A percentile compares a stretch with the other conserved stretches of the same genome.
Evolutionary conservation across 2,329 filamentous ascomycete genomes (phyloP).

Genomic region (Tolypocladium paradoxum): DNA sequence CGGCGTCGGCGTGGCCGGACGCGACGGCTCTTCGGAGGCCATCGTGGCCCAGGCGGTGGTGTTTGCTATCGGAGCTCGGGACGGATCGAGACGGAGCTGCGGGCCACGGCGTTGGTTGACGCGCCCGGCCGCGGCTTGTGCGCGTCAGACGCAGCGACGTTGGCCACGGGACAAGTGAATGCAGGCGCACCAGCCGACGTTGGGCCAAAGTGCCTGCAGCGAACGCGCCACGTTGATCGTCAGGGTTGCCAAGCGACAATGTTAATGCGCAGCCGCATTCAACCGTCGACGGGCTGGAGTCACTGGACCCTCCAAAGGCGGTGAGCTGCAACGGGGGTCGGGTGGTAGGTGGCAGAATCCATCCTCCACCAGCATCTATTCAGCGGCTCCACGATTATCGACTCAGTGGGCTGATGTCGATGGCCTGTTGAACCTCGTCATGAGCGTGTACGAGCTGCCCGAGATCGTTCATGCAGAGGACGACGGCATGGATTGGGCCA

Average conservation of each 20-base stretch:
- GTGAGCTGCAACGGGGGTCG: not conserved
- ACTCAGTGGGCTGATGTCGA: too few relatives aligned
- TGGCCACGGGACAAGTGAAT: not conserved
- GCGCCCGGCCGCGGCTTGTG: not conserved
- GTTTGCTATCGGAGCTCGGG: not conserved
- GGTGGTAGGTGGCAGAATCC: not conserved
- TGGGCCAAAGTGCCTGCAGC: not conserved
- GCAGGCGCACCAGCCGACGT: not conserved
- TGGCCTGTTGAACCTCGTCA: too few relatives aligned
- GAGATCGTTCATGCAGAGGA: too few relatives aligned
- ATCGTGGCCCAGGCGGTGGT: constrained; percentile 10
- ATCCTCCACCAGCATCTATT: too few relatives aligned
- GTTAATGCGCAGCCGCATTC: too few relatives aligned
- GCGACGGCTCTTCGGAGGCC: constrained; percentile 18
- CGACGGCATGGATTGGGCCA: too few relatives aligned
- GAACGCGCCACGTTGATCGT: not conserved
- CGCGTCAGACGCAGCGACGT: too few relatives aligned
- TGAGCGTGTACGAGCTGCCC: too few relatives aligned
- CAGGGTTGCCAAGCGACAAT: not conserved
- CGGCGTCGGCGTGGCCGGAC: constrained; percentile 37
- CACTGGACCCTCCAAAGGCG: not conserved
- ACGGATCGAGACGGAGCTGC: not conserved
- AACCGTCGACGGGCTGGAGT: not conserved
- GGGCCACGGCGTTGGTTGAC: not conserved
- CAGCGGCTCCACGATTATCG: too few relatives aligned